These are phyloP conservation scores for Thraustochytrium striatum DNA, from an alignment of 352 stramenopile species.

Conservation along the genomic window DNA sequence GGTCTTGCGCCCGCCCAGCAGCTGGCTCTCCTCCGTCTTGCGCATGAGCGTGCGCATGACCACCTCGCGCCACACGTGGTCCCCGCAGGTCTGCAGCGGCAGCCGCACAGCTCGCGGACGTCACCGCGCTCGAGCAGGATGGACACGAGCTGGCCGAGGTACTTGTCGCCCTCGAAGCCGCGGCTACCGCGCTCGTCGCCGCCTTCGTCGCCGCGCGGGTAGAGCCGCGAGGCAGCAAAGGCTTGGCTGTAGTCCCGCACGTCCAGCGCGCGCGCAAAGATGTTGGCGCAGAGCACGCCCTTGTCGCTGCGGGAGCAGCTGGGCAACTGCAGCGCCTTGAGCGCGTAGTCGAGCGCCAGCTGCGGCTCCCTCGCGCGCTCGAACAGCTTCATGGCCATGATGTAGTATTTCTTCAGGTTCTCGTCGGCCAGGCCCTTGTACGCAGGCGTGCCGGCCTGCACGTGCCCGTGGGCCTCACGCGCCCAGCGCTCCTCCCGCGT, in stretches of 20 bases:
- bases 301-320: not conserved
- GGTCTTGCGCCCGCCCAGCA: not conserved
- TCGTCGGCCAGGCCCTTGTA: not conserved
- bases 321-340: not conserved
- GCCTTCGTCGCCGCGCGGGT: not conserved
- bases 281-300: not conserved
- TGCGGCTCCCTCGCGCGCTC: not conserved
- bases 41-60: constrained; percentile 22
- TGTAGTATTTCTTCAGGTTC: not conserved
- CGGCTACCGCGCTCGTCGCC: not conserved
- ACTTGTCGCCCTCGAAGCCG: constrained; percentile 21
- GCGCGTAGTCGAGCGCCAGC: constrained; percentile 1
- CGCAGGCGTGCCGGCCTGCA: constrained; percentile 1
- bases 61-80: constrained; percentile 10
- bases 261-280: constrained; percentile 31
- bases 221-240: constrained; percentile 2
- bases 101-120: constrained; percentile 30
- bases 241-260: constrained; percentile 29
- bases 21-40: constrained; percentile 4
- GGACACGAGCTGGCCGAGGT: constrained; percentile 25
- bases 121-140: constrained; percentile 17
- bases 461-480: not conserved
- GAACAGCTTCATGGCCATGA: constrained; percentile 40
- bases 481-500: not conserved
- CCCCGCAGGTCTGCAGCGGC: constrained; percentile 21